Conservation (phyloP, 164 flowering plant species). For the Kalanchoe fedtschenkoi region DNA sequence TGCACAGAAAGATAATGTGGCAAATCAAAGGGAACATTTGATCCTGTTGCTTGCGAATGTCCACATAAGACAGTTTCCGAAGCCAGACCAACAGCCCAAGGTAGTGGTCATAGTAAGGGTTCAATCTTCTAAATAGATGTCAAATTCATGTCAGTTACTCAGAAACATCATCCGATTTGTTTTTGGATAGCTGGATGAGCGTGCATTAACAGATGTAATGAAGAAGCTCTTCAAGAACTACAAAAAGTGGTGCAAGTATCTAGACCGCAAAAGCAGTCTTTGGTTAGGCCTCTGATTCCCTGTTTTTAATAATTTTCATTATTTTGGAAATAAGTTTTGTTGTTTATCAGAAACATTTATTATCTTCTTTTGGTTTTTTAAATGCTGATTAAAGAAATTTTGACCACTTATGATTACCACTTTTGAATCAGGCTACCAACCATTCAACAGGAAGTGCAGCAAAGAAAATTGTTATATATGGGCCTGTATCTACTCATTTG, state of each 20-base stretch:
- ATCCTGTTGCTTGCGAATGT: slow-evolving; percentile 94
- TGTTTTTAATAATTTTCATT: too few relatives aligned
- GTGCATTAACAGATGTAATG: slow-evolving; percentile 75
- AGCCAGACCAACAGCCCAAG: slow-evolving; percentile 95
- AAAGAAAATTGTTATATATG: slow-evolving; percentile 76
- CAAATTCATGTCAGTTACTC: too few relatives aligned
- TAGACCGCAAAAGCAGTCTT: slow-evolving; percentile 85
- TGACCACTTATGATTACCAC: too few relatives aligned
- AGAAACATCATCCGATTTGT: too few relatives aligned
- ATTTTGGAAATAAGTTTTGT: too few relatives aligned
- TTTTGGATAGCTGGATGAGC: slow-evolving; percentile 62
- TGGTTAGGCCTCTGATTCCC: slow-evolving; percentile 69
- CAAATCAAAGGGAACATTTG: slow-evolving; percentile 95
- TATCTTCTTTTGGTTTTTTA: too few relatives aligned
- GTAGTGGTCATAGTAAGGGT: too few relatives aligned
- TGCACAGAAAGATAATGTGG: slow-evolving; percentile 74
- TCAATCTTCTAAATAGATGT: too few relatives aligned
- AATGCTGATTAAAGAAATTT: too few relatives aligned
- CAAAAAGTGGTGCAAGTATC: slow-evolving; percentile 85
- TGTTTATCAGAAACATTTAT: too few relatives aligned
- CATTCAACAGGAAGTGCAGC: slow-evolving; percentile 90
- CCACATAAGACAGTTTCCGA: slow-evolving; percentile 79
- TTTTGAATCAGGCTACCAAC: slow-evolving; percentile 93
- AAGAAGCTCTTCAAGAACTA: slow-evolving; percentile 83
- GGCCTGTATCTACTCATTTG: slow-evolving; percentile 86